Evolutionary conservation across 176 grass and related monocot species (phyloP), one percentile per base, ranked within the genome.

Genomic region (Carex parvula): DNA sequence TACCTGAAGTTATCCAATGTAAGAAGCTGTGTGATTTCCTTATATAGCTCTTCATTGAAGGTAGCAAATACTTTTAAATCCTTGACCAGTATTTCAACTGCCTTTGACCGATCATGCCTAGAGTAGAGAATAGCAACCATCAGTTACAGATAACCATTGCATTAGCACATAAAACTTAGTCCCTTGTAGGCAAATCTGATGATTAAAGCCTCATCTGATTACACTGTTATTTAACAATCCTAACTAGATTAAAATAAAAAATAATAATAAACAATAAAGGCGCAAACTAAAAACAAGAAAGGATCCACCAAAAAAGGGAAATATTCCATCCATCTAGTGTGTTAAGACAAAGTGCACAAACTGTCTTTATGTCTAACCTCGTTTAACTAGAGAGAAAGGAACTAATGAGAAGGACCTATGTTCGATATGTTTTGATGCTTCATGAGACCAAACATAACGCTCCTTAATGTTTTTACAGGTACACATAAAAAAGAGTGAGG

Each of bases 1-100:
- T 78, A 98, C 95, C 95, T 98, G 72, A 98, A 98, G 79, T 98
- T 98, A 69, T 98, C 95, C 78, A 98, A 84, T 74, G 95, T 98
- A 39, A 98, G 78, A 50, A 98, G 91, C 59, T 98, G 95, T 61
- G 95, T 98, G 41, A 98, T 98, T 90, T 98, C 95, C 91, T 98
- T 98, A 70, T 93, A 98, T 16, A 98, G 68, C 73, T 98, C 95
- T 74, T 98, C 95, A 1, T 98, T 98, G 69, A 98, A 98, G 20
- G 92, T 93, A 20, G 95, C 92, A 84, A 98, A 98, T 70, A 98
- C 95, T 85, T 98, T 98, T 86, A 98, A 65, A 84, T 98, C 95
- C 91, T 95, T 98, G 52, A 98, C 95, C 84, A 98, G 90, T 50
- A 98, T 94, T 81, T 98, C 95, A 87, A 98, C 95, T 42, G 92